Evolutionary conservation across 1,284 basidiomycete species (phyloP), one percentile per base, ranked within the genome.

Genomic region (Naganishia albida): DNA sequence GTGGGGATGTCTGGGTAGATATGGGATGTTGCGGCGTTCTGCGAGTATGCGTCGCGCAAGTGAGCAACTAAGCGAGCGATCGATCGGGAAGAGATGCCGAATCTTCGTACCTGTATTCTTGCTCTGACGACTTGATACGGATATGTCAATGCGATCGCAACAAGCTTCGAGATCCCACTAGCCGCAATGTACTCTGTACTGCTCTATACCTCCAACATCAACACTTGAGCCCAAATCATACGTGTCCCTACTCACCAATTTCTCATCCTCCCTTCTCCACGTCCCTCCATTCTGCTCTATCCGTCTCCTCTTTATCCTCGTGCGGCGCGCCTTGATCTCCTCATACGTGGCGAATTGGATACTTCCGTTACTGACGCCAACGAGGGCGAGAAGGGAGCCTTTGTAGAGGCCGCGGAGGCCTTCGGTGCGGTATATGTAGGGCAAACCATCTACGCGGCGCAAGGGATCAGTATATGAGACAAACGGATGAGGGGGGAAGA

Each of bases 331-430:
- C 77, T 99, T 99, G 85, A 98, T 87, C 78, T 97, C 88, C 77
- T 99, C 96, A 75, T 99, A 99, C 0, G 87, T 86, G 82, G 95
- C 91, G 77, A 99, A 99, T 76, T 99, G 95, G 63, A 98, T 85
- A 0, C 94, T 93, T 1, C 95, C 95, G 75, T 95, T 98, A 73
- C 88, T 89, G 63, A 99, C 94, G 42, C 96, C 96, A 46, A 98
- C 85, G 10, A 99, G 83, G 0, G 92, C 95, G 18, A 99, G 83
- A 0, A 87, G 83, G 0, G 92, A 93, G 1, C 95, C 96, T 70
- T 88, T 88, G 77, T 91, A 96, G 18, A 94, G 82, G 0, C 95
- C 96, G 7, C 81, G 73, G 3, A 88, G 69, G 8, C 96, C 96
- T 75, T 99, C 93, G 1, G 83, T 81, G 1, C 80, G 81, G 65